Percentiles rank a stretch among this genome's conserved stretches.
These are phyloP conservation scores for Carex parvula DNA, from an alignment of 176 grass and related monocot species.

Conservation along the genomic window DNA sequence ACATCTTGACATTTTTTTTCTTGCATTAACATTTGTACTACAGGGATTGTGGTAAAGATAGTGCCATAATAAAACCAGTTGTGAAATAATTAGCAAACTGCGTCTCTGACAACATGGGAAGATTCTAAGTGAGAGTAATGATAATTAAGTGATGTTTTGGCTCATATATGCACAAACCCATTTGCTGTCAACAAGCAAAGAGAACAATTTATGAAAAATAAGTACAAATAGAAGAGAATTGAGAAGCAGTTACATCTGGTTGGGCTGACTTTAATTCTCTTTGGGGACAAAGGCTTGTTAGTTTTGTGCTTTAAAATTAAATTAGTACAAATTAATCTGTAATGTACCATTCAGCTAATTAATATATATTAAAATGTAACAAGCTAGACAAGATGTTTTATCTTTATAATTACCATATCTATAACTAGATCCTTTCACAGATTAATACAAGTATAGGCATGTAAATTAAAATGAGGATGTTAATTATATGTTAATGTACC, in stretches of 20 bases:
- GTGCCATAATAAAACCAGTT: not conserved
- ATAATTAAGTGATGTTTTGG: slow-evolving; percentile 29
- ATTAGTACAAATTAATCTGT: slow-evolving; percentile 32
- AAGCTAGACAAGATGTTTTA: no score
- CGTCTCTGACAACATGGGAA: slow-evolving; percentile 49
- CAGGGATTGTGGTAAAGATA: not conserved
- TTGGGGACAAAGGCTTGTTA: slow-evolving; percentile 46
- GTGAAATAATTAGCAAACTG: slow-evolving; percentile 9
- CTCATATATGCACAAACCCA: slow-evolving; percentile 33
- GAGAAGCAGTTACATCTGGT: slow-evolving; percentile 41
- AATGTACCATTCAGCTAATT: slow-evolving; percentile 20
- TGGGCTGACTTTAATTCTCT: slow-evolving; percentile 65
- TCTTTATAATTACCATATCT: not conserved
- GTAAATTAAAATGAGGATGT: not conserved
- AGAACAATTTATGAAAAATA: slow-evolving; percentile 23
- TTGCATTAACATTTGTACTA: not conserved
- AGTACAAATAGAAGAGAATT: slow-evolving; percentile 37
- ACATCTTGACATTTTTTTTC: not conserved
- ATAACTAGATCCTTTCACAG: not conserved
- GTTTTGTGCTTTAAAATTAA: slow-evolving; percentile 33
- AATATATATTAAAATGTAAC: not conserved
- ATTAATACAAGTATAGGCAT: not conserved
- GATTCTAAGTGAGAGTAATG: slow-evolving; percentile 43
- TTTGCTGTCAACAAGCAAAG: slow-evolving; percentile 37
- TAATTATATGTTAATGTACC: not conserved